phyloP scores from a whole-genome alignment of 768 basidiomycete genomes.

The Pleurotus giganteus region DNA sequence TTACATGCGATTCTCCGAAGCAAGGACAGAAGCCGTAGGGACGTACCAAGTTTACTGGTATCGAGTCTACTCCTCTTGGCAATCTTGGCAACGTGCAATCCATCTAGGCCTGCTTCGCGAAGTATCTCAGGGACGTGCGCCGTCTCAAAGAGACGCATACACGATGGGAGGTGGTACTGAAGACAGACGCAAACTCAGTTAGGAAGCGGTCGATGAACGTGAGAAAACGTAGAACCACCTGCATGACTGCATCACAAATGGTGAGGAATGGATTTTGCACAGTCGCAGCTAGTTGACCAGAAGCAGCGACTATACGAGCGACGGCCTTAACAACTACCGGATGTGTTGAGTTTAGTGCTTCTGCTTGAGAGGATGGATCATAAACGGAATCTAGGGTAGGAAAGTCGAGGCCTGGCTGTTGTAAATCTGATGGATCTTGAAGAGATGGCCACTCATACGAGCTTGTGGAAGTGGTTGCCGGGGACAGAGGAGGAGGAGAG shows the following conservation, averaged over 20 bases:
- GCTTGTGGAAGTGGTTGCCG: background rate
- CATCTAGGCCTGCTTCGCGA: slow-evolving; percentile 55
- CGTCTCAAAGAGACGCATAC: slow-evolving; percentile 70
- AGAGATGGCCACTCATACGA: background rate
- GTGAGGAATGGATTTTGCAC: slow-evolving; percentile 69
- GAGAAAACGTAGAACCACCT: slow-evolving; percentile 32
- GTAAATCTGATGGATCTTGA: slow-evolving; percentile 16
- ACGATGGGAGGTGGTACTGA: slow-evolving; percentile 74
- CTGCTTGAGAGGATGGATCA: slow-evolving; percentile 43
- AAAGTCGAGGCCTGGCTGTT: slow-evolving; percentile 41
- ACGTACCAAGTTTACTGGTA: slow-evolving; percentile 49
- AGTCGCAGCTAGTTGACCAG: slow-evolving; percentile 62
- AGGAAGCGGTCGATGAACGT: background rate
- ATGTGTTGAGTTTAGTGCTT: slow-evolving; percentile 51
- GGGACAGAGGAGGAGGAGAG: background rate
- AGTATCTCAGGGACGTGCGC: slow-evolving; percentile 71
- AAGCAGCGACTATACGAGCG: slow-evolving; percentile 64
- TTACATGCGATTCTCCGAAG: background rate
- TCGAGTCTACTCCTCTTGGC: slow-evolving; percentile 43
- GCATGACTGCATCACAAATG: slow-evolving; percentile 73
- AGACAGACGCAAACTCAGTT: background rate
- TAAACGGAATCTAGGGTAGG: slow-evolving; percentile 53
- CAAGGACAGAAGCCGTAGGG: background rate
- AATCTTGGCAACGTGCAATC: slow-evolving; percentile 48
- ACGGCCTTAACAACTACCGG: slow-evolving; percentile 60